phyloP scores from a whole-genome alignment of 305 asterid genomes.

The Fraxinus ornus region DNA sequence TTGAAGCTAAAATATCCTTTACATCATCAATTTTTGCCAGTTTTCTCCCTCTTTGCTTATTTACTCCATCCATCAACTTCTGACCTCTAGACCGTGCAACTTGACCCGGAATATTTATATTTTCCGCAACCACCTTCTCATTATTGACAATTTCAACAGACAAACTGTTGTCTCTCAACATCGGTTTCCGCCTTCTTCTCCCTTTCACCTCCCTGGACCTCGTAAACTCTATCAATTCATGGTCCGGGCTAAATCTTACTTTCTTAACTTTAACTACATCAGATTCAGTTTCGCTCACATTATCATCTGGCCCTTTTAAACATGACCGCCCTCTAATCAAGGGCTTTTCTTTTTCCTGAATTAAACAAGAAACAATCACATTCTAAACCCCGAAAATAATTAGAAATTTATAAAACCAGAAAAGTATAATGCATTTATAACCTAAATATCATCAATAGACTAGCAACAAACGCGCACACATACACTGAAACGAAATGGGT shows the following conservation, averaged over 20 bases:
- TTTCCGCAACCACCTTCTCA: constrained; percentile 18
- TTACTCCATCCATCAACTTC: constrained; percentile 17
- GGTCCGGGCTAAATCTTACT: constrained; percentile 69
- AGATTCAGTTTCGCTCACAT: constrained; percentile 32
- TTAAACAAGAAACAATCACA: constrained; percentile 11
- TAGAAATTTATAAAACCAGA: neutral
- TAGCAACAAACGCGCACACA: neutral
- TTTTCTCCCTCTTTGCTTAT: constrained; percentile 27
- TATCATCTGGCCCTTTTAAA: constrained; percentile 30
- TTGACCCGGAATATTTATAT: constrained; percentile 13
- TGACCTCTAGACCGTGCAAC: constrained; percentile 21
- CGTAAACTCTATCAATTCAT: constrained; percentile 60
- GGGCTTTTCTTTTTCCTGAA: constrained; percentile 40
- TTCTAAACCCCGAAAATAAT: neutral
- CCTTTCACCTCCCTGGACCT: constrained; percentile 26
- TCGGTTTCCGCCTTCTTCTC: constrained; percentile 36
- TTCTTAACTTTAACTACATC: constrained; percentile 46
- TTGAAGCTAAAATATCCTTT: neutral
- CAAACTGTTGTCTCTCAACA: constrained; percentile 16
- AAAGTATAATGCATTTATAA: neutral
- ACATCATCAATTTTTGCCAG: constrained; percentile 1
- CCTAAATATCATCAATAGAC: neutral
- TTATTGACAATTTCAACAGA: constrained; percentile 23
- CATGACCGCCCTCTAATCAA: constrained; percentile 29
- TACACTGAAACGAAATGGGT: neutral